Conservation (phyloP, 257 asterid species). For the Nicotiana otophora region DNA sequence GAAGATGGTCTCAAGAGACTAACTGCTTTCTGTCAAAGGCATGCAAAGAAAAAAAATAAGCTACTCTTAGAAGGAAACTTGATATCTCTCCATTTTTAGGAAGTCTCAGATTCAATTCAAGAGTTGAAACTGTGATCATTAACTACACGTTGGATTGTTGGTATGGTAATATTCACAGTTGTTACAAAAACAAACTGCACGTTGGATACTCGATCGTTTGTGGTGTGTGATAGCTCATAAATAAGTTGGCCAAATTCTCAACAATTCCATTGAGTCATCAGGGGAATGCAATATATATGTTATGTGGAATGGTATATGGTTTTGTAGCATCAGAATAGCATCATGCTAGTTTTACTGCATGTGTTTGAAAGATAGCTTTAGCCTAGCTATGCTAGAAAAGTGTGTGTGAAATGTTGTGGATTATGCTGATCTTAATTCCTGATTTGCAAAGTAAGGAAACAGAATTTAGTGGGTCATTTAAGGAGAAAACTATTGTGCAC, state of each 20-base stretch:
- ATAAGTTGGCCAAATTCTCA: background rate
- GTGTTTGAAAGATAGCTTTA: background rate
- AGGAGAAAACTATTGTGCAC: background rate
- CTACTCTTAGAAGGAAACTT: background rate
- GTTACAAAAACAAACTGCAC: too few species aligned
- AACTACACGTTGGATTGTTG: slow-evolving; percentile 19
- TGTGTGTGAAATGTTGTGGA: background rate
- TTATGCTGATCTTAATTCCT: background rate
- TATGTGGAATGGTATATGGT: background rate
- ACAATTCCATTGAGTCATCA: background rate
- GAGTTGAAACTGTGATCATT: background rate
- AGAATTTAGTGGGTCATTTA: background rate
- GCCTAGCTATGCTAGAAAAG: background rate
- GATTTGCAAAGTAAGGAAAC: background rate
- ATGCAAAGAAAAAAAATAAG: slow-evolving; percentile 52
- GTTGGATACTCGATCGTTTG: background rate
- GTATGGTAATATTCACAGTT: too few species aligned
- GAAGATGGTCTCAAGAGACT: slow-evolving; percentile 59
- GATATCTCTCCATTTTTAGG: background rate
- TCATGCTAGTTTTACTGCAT: background rate
- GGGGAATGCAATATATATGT: background rate
- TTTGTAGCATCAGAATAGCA: background rate
- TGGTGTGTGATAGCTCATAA: background rate
- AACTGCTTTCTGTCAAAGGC: slow-evolving; percentile 54
- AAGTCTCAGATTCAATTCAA: too few species aligned